Evolutionary conservation across 805 yeast genomes (phyloP), one percentile per base, ranked within the genome.

Genomic region (Candida glaebosa): DNA sequence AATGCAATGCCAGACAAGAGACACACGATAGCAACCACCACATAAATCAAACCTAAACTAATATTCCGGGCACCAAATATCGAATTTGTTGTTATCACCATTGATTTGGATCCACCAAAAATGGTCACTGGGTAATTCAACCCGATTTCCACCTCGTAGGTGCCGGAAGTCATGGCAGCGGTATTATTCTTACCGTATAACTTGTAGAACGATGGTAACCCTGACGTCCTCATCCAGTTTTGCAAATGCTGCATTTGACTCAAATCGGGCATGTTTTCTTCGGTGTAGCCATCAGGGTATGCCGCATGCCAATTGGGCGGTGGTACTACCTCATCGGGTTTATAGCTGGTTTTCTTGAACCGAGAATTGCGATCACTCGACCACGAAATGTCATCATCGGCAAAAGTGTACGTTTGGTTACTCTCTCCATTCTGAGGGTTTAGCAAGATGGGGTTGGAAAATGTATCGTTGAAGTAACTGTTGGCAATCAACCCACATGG

Each of bases 181-280:
- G 78, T 69, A 44, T 79, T 83, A 63, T 87, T 90, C 51, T 84
- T 79, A 35, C 84, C 75, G 32, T 89, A 90, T 28, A 89, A 65
- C 58, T 93, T 91, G 71, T 84, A 81, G 57, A 93, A 91, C 9
- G 84, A 79, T 19, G 98, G 95, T 47, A 91, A 70, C 0, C 95
- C 96, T 0, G 98, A 96, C 1, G 97, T 89, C 54, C 95, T 79
- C 97, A 91, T 91, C 99, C 99, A 91, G 61, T 89, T 91, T 69
- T 89, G 96, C 52, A 91, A 77, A 49, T 82, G 82, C 57, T 87
- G 91, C 88, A 93, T 82, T 28, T 65, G 58, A 2, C 86, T 73
- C 37, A 91, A 58, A 56, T 86, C 83, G 2, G 95, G 96, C 46
- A 91, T 52, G 60, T 87, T 88, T 4, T 78, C 78, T 25, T 76